A percentile compares a stretch with the other conserved stretches of the same genome.
Evolutionary conservation across 179 eudicot genomes (phyloP).

Genomic region (Heliamphora pulchella): DNA sequence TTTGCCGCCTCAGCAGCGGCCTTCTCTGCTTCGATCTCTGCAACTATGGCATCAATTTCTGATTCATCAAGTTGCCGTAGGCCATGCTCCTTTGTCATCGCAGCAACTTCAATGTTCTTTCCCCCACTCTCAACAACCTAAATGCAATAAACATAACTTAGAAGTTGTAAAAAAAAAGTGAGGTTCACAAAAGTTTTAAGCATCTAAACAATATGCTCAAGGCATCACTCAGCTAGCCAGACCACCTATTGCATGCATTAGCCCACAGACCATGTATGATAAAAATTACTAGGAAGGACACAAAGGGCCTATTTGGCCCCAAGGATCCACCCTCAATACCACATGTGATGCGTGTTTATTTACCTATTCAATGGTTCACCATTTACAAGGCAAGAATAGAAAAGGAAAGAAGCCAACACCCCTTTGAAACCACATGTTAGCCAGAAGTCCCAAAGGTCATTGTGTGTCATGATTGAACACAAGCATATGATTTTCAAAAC

Average conservation of each 20-base stretch:
- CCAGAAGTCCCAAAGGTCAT: neutral
- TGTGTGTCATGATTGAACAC: too few species aligned
- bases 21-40: constrained; percentile 93
- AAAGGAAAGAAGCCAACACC: neutral
- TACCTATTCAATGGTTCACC: too few species aligned
- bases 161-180: neutral
- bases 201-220: neutral
- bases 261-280: neutral
- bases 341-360: too few species aligned
- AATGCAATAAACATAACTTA: neutral
- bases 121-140: constrained; percentile 99
- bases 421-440: neutral
- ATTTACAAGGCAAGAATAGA: too few species aligned
- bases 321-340: too few species aligned
- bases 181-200: neutral
- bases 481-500: too few species aligned
- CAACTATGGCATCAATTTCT: constrained; percentile 87
- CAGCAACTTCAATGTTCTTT: constrained; percentile 87
- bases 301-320: neutral
- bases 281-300: neutral
- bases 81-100: constrained; percentile 74
- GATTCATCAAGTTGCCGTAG: constrained; percentile 84
- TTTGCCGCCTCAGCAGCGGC: constrained; percentile 99
- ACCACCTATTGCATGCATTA: neutral
- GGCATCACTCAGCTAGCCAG: neutral